Evolutionary conservation across 139 green algal genomes (phyloP).

Genomic region (Diplosphaera chodatii): DNA sequence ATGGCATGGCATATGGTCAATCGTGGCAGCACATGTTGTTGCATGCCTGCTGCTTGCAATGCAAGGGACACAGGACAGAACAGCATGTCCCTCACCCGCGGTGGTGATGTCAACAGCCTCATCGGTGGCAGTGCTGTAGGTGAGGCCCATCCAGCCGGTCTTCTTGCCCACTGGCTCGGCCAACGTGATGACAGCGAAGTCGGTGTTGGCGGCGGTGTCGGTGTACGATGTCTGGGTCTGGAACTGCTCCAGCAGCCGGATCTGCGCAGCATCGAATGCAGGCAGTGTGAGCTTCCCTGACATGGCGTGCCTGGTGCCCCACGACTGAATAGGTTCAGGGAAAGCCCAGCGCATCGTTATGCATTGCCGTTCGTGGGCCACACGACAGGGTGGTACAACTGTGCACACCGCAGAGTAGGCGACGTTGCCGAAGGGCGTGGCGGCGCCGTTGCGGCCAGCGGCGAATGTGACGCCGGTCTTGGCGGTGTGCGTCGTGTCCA

Average conservation of each 20-base stretch:
- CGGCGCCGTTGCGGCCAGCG: slow-evolving; percentile 4
- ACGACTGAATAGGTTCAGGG: too few relatives aligned
- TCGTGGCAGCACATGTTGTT: too few relatives aligned
- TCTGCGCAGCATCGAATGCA: too few relatives aligned
- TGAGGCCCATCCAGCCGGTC: background rate
- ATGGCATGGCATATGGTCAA: too few relatives aligned
- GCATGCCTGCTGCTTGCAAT: too few relatives aligned
- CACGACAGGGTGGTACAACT: background rate
- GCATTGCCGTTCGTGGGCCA: background rate
- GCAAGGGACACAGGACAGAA: background rate
- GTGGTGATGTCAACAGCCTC: background rate
- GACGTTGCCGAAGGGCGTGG: background rate
- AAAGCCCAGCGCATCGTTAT: too few relatives aligned
- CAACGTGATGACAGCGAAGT: slow-evolving; percentile 21
- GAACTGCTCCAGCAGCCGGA: slow-evolving; percentile 15
- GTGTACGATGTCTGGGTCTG: background rate
- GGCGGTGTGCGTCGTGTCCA: background rate
- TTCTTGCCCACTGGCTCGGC: background rate
- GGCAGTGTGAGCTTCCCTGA: too few relatives aligned
- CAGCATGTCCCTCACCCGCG: background rate
- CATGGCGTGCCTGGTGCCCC: too few relatives aligned
- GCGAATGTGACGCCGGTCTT: slow-evolving; percentile 3
- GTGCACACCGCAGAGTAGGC: background rate
- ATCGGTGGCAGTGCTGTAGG: background rate
- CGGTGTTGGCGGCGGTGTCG: slow-evolving; percentile 16